These are phyloP conservation scores for Graphilbum ipis-grandicollis DNA, from an alignment of 2,329 filamentous ascomycete species.

Conservation along the genomic window DNA sequence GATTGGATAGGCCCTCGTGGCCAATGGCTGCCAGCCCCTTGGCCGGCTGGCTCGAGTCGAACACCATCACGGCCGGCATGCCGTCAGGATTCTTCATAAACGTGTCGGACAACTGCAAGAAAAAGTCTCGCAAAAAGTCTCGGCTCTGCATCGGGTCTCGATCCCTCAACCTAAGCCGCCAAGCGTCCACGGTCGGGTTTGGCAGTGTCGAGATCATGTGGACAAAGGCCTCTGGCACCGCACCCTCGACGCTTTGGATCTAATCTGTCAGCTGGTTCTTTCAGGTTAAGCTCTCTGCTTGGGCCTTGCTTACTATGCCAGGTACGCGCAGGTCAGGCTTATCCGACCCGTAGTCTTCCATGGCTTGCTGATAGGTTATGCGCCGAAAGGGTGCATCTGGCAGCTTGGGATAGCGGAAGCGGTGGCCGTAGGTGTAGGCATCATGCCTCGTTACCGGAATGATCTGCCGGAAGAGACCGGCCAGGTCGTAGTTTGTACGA, in stretches of 20 bases:
- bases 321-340: conserved; percentile 78
- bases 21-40: conserved; percentile 64
- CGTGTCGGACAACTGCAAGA: conserved; percentile 36
- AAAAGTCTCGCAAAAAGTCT: conserved; percentile 49
- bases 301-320: not conserved
- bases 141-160: conserved; percentile 34
- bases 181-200: conserved; percentile 56
- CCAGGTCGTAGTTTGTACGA: conserved; percentile 20
- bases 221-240: conserved; percentile 46
- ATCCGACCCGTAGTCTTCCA: conserved; percentile 69
- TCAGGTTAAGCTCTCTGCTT: too few species aligned
- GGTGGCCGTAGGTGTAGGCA: too few species aligned
- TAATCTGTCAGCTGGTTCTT: conserved; percentile 17
- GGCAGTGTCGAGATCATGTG: conserved; percentile 56
- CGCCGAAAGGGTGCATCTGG: conserved; percentile 27
- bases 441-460: too few species aligned
- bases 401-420: too few species aligned
- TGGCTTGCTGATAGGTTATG: conserved; percentile 59
- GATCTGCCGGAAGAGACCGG: too few species aligned
- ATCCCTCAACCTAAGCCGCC: conserved; percentile 44
- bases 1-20: conserved; percentile 45
- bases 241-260: conserved; percentile 48
- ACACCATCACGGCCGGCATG: conserved; percentile 63
- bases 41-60: conserved; percentile 56
- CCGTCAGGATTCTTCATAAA: conserved; percentile 56